Conservation (phyloP, 495 filamentous ascomycete species). For the Thermochaetoides thermophila region DNA sequence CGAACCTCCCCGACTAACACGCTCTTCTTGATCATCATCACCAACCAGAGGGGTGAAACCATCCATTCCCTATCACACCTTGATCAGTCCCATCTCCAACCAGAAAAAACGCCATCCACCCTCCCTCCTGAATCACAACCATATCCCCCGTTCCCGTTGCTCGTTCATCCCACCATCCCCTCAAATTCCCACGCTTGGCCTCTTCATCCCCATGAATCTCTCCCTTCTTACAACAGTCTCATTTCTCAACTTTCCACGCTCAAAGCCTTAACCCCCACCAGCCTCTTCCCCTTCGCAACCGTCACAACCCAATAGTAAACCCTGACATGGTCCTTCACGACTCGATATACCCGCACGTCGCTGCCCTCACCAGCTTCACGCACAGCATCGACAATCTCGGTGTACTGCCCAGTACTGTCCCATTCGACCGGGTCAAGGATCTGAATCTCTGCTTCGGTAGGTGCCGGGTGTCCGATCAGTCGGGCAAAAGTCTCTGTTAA, state of each 20-base stretch:
- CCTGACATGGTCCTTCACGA: slow-evolving; percentile 44
- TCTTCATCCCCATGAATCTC: not conserved
- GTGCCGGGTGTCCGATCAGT: slow-evolving; percentile 37
- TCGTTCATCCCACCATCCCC: no score
- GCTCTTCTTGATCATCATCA: no score
- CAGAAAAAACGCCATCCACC: no score
- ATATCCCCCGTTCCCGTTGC: no score
- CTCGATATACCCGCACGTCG: slow-evolving; percentile 59
- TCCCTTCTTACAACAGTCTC: not conserved
- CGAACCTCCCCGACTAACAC: no score
- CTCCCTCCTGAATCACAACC: no score
- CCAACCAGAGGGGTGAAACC: no score
- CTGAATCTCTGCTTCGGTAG: slow-evolving; percentile 33
- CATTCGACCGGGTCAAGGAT: slow-evolving; percentile 44
- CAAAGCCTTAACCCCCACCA: slow-evolving; percentile 65
- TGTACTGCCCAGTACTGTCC: slow-evolving; percentile 46
- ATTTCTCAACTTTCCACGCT: slow-evolving; percentile 48
- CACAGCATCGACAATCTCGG: slow-evolving; percentile 41
- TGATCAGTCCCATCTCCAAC: no score
- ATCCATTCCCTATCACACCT: no score
- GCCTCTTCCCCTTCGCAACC: slow-evolving; percentile 30
- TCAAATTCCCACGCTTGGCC: no score
- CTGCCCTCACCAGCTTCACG: slow-evolving; percentile 39
- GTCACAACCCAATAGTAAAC: slow-evolving; percentile 66
- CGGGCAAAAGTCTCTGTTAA: slow-evolving; percentile 39